A percentile compares a stretch with the other conserved stretches of the same genome.
Conservation (phyloP, 768 basidiomycete species). For the Mrakia frigida region DNA sequence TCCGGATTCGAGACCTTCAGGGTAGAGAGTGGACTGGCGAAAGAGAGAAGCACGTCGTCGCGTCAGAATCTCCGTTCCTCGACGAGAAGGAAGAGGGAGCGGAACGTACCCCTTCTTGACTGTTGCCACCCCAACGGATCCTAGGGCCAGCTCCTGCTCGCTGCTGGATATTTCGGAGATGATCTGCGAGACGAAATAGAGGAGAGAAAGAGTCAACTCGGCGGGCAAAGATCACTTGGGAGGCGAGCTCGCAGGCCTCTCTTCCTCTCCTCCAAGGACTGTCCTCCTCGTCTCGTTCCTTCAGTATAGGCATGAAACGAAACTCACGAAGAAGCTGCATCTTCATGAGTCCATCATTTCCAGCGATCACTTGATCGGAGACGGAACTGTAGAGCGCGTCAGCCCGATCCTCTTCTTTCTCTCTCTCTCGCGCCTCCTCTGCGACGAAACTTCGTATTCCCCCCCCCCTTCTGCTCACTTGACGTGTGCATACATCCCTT, state of each 20-base stretch:
- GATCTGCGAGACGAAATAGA: neutral
- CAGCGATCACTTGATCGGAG: neutral
- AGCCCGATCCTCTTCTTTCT: neutral
- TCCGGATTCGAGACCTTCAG: neutral
- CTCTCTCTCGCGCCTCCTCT: too few relatives aligned
- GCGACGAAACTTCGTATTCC: neutral
- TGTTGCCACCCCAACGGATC: neutral
- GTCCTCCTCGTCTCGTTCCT: too few relatives aligned
- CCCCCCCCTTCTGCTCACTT: neutral
- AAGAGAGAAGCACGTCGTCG: neutral
- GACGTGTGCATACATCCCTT: too few relatives aligned
- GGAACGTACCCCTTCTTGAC: neutral
- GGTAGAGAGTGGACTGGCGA: neutral
- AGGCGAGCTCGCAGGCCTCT: neutral
- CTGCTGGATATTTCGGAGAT: neutral
- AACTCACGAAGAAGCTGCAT: neutral
- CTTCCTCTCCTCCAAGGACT: neutral
- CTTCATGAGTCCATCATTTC: neutral
- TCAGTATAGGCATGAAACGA: neutral
- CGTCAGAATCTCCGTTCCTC: too few relatives aligned
- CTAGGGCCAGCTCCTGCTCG: neutral
- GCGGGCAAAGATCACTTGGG: neutral
- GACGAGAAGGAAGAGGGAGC: neutral
- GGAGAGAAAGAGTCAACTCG: neutral
- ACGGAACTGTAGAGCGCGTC: neutral